These are phyloP conservation scores for Talaromyces sp. DNA, from an alignment of 2,329 filamentous ascomycete genomes.

Conservation along the genomic window DNA sequence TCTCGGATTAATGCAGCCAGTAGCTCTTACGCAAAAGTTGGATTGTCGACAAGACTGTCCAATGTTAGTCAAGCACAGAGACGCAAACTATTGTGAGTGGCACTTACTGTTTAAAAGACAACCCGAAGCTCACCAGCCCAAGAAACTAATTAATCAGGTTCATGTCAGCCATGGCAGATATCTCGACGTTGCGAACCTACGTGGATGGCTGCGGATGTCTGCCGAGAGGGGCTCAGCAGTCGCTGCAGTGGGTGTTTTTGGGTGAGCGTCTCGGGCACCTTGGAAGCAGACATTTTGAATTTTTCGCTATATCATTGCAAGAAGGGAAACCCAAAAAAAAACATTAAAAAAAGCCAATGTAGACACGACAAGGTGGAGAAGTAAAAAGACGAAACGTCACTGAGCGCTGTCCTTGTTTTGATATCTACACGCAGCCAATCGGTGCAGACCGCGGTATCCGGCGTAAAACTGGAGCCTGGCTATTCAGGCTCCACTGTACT, in stretches of 20 bases:
- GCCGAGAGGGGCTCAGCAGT: constrained; percentile 38
- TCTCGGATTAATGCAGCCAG: background rate
- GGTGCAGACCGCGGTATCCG: background rate
- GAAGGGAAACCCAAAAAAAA: background rate
- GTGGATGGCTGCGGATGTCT: constrained; percentile 41
- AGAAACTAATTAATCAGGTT: constrained; percentile 21
- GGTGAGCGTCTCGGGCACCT: constrained; percentile 18
- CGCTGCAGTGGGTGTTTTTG: constrained; percentile 40
- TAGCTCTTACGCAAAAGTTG: constrained; percentile 36
- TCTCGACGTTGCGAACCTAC: constrained; percentile 21
- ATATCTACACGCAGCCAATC: constrained; percentile 3
- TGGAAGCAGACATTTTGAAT: constrained; percentile 8
- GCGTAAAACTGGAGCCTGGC: background rate
- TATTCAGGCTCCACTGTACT: background rate
- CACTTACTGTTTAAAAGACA: constrained; percentile 44
- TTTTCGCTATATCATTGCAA: no score
- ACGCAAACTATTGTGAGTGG: background rate
- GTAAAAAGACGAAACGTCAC: background rate
- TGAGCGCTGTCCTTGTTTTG: background rate
- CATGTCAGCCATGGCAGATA: constrained; percentile 17
- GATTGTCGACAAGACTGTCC: constrained; percentile 39
- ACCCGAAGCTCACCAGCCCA: constrained; percentile 40
- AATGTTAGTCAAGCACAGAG: constrained; percentile 1
- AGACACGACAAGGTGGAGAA: no score
- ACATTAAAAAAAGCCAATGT: background rate